Conservation (phyloP, 2,329 filamentous ascomycete species). For the Clonostachys byssicola region DNA sequence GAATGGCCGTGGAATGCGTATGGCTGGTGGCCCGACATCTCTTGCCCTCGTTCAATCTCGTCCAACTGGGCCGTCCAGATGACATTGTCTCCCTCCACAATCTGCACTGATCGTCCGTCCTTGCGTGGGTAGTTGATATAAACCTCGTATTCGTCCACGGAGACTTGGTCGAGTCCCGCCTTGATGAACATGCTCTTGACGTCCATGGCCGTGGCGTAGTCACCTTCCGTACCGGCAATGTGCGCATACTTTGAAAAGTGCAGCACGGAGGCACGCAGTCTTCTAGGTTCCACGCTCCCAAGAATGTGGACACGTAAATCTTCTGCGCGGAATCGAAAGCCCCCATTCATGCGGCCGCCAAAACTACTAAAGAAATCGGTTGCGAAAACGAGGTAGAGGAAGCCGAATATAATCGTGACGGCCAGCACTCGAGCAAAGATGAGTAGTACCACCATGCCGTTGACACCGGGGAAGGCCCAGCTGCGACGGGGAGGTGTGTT, state of each 20-base stretch:
- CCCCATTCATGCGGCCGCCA: conserved; percentile 56
- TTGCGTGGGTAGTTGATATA: conserved; percentile 88
- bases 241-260: conserved; percentile 84
- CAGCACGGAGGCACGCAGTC: conserved; percentile 68
- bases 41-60: conserved; percentile 65
- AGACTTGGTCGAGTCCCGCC: conserved; percentile 70
- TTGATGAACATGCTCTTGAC: conserved; percentile 72
- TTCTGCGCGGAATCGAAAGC: conserved; percentile 76
- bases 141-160: conserved; percentile 75
- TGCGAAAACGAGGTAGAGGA: conserved; percentile 82
- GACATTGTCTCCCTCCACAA: conserved; percentile 62
- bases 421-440: conserved; percentile 71
- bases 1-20: conserved; percentile 85
- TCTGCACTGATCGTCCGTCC: conserved; percentile 75
- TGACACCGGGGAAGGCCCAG: conserved; percentile 28
- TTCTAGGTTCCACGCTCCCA: conserved; percentile 63
- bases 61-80: conserved; percentile 80
- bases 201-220: conserved; percentile 81
- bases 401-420: conserved; percentile 67
- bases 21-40: conserved; percentile 63
- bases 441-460: conserved; percentile 44
- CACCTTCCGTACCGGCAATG: conserved; percentile 90
- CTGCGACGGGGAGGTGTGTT: conserved; percentile 1
- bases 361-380: conserved; percentile 75
- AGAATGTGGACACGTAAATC: conserved; percentile 74